Conservation (phyloP, 2,329 filamentous ascomycete species). For the Hypoxylon sp. region DNA sequence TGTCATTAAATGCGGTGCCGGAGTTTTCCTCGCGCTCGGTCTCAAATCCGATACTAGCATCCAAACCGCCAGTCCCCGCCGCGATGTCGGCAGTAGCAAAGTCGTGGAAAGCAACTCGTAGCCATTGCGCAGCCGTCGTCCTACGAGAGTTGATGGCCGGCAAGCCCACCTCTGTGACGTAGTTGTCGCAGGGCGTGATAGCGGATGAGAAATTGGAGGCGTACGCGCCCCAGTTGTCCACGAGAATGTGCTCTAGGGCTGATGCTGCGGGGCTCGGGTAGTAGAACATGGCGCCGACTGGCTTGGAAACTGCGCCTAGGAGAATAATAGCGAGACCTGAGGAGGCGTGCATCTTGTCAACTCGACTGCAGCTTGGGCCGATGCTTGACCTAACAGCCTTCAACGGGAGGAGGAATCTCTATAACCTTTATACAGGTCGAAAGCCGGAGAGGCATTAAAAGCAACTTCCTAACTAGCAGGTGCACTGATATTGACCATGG, state of each 20-base stretch:
- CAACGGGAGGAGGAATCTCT: not conserved
- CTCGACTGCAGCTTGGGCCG: not conserved
- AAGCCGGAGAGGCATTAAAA: not conserved
- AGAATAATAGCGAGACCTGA: conserved; percentile 13
- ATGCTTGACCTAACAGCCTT: conserved; percentile 5
- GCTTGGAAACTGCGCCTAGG: conserved; percentile 15
- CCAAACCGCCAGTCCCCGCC: conserved; percentile 51
- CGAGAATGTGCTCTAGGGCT: conserved; percentile 49
- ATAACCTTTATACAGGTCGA: not conserved
- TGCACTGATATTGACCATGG: conserved; percentile 12
- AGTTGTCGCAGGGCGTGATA: conserved; percentile 51
- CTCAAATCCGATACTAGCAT: conserved; percentile 53
- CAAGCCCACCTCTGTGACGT: conserved; percentile 47
- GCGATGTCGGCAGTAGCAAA: conserved; percentile 49
- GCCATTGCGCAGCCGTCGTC: conserved; percentile 50
- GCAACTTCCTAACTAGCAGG: not conserved
- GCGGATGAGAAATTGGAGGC: conserved; percentile 51
- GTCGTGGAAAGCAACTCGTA: conserved; percentile 52
- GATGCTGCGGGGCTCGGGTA: conserved; percentile 47
- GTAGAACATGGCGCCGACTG: conserved; percentile 47
- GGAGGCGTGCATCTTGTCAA: conserved; percentile 27
- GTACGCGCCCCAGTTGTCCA: conserved; percentile 50
- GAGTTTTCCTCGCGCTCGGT: conserved; percentile 49
- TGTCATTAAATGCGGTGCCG: conserved; percentile 52
- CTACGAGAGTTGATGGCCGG: conserved; percentile 47